Base-by-base conservation (phyloP, 768 basidiomycete species). In the Omphalotus guepiniiformis region DNA sequence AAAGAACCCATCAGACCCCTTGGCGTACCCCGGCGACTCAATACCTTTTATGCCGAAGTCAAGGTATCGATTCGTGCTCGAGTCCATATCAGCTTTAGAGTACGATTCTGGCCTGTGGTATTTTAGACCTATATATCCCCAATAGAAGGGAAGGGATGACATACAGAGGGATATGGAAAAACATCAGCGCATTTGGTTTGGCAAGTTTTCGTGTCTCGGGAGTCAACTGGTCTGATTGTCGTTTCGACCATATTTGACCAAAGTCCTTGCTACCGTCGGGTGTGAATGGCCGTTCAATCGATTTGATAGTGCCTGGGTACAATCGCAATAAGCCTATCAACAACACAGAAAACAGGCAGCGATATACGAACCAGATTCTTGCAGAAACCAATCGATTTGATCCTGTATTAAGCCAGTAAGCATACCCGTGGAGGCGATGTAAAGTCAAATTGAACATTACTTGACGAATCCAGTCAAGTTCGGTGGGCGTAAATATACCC, bases 161-260 rank as follows among this genome's bases (percentile, higher is more conserved):
- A 18, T 60, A 90, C 85, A 97, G 60, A 42, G 95, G 95, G 39
- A 99, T 98, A 55, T 98, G 95, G 82, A 96, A 97, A 69, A 95
- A 96, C 87, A 92, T 89, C 55, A 98, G 64, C 0, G 92, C 95
- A 58, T 97, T 97, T 1, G 95, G 95, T 64, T 96, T 98, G 3
- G 88, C 90, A 2, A 93, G 72, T 47, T 71, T 73, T 56, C 68
- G 65, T 19, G 65, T 63, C 40, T 71, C 60, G 0, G 87, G 82
- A 0, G 76, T 70, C 39, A 83, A 58, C 63, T 86, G 86, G 29
- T 74, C 79, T 26, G 64, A 63, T 54, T 85, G 78, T 18, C 87
- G 76, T 43, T 65, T 63, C 88, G 87, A 91, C 39, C 28, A n/a
- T 37, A 80, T 61, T 41, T 72, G 64, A 4, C 79, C 85, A 1